Conservation (phyloP, 441 rosid genomes). For the Populus tomentosa region DNA sequence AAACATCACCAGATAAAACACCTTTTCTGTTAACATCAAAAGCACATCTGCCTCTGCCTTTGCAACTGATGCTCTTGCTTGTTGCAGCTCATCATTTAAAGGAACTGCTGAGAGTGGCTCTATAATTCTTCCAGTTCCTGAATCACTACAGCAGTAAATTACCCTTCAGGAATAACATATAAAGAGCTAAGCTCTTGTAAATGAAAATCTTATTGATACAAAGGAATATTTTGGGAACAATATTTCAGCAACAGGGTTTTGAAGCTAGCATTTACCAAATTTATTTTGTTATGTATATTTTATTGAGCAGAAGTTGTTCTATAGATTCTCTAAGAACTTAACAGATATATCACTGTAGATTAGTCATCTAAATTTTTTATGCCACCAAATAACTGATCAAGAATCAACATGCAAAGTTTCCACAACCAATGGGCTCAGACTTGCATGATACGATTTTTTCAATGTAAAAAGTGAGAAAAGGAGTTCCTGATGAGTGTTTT, state of each 20-base stretch:
- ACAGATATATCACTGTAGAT: neutral
- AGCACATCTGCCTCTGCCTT: conserved; percentile 86
- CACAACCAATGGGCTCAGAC: neutral
- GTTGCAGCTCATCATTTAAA: conserved; percentile 82
- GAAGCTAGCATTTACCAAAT: neutral
- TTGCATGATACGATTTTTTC: neutral
- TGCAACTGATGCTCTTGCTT: conserved; percentile 62
- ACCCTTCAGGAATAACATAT: conserved; percentile 29
- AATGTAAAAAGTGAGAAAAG: neutral
- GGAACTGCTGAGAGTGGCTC: conserved; percentile 84
- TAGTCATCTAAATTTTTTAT: neutral
- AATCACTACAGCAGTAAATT: conserved; percentile 59
- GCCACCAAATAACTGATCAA: neutral
- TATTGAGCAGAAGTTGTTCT: neutral
- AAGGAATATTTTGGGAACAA: conserved; percentile 2
- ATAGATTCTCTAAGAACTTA: neutral
- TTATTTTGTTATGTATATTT: neutral
- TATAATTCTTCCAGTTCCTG: conserved; percentile 64
- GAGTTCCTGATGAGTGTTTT: neutral
- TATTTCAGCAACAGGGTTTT: neutral
- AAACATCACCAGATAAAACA: conserved; percentile 26
- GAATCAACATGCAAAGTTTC: neutral
- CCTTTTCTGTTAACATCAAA: conserved; percentile 73
- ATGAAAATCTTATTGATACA: conserved; percentile 1
- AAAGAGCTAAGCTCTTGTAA: conserved; percentile 11